Percentiles rank a stretch among this genome's conserved stretches.
Evolutionary conservation across 352 stramenopile genomes (phyloP).

Genomic region (Globisporangium lucens): DNA sequence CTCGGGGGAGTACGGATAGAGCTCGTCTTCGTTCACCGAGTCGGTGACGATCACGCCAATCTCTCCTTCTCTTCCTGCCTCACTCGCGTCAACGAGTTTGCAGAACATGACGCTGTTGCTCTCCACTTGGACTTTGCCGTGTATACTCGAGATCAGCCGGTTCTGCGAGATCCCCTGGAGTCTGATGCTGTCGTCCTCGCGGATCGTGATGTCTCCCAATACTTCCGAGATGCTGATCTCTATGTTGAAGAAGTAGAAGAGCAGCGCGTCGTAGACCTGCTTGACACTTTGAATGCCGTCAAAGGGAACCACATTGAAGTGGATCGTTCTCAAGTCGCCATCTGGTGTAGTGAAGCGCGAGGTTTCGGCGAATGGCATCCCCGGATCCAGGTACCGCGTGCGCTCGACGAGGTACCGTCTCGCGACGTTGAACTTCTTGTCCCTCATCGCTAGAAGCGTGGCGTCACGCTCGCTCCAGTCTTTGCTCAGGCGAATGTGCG

Average conservation of each 20-base stretch:
- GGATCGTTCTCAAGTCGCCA: background rate
- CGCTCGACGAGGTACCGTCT: constrained; percentile 32
- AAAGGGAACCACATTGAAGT: background rate
- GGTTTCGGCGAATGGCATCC: constrained; percentile 17
- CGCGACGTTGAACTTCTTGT: constrained; percentile 29
- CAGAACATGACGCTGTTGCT: constrained; percentile 9
- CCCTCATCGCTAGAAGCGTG: constrained; percentile 30
- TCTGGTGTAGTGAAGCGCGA: background rate
- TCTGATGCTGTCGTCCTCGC: background rate
- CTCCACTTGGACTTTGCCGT: constrained; percentile 3
- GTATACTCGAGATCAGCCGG: constrained; percentile 1
- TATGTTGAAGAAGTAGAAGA: constrained; percentile 9
- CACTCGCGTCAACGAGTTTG: background rate
- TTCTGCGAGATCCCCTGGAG: constrained; percentile 1
- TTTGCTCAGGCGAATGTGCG: constrained; percentile 23
- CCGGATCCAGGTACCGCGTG: constrained; percentile 30
- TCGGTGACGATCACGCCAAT: constrained; percentile 2
- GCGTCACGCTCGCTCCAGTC: constrained; percentile 25
- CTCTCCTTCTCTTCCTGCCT: background rate
- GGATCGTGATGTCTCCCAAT: constrained; percentile 4
- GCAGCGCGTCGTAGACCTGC: constrained; percentile 5
- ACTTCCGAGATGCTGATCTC: constrained; percentile 10
- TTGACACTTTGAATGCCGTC: background rate
- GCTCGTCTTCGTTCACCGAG: constrained; percentile 10
- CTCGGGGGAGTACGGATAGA: constrained; percentile 10